Evolutionary conservation across 225 moss, liverwort and hornwort genomes (phyloP).

Genomic region (Sphagnum tenellum): DNA sequence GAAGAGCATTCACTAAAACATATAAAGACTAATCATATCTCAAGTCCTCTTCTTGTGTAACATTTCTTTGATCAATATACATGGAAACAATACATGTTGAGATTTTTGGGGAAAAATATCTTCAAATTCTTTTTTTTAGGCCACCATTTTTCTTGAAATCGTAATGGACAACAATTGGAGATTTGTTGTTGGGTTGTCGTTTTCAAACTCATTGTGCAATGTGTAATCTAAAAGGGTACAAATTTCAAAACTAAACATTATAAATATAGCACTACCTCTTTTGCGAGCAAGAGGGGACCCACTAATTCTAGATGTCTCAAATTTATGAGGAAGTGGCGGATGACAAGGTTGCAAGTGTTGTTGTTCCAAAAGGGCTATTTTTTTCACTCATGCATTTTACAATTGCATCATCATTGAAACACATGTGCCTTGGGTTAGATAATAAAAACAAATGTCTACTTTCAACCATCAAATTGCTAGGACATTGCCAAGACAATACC

Average conservation of each 20-base stretch:
- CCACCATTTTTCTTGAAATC: too few species aligned
- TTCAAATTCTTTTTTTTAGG: conserved; percentile 36
- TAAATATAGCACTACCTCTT: too few species aligned
- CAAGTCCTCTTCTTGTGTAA: conserved; percentile 47
- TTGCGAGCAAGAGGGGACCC: conserved; percentile 17
- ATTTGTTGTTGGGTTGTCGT: conserved; percentile 73
- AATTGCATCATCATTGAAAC: conserved; percentile 30
- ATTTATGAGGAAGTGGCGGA: conserved; percentile 32
- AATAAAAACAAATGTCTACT: neutral
- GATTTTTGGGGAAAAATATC: conserved; percentile 20
- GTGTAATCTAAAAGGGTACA: too few species aligned
- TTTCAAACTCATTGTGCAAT: conserved; percentile 4
- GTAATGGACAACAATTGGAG: neutral
- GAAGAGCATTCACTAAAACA: conserved; percentile 75
- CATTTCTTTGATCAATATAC: conserved; percentile 45
- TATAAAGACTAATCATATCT: conserved; percentile 62
- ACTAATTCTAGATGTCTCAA: conserved; percentile 12
- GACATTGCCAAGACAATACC: too few species aligned
- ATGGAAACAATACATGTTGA: conserved; percentile 61
- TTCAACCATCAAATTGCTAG: too few species aligned
- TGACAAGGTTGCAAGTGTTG: conserved; percentile 21
- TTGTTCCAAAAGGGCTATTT: conserved; percentile 4
- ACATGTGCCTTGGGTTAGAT: conserved; percentile 15
- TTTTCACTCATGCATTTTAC: conserved; percentile 27
- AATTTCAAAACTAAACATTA: too few species aligned